Percentiles rank a stretch among this genome's conserved stretches.
Evolutionary conservation across 2,329 filamentous ascomycete species (phyloP).

Genomic region (Cercospora nicotianae): DNA sequence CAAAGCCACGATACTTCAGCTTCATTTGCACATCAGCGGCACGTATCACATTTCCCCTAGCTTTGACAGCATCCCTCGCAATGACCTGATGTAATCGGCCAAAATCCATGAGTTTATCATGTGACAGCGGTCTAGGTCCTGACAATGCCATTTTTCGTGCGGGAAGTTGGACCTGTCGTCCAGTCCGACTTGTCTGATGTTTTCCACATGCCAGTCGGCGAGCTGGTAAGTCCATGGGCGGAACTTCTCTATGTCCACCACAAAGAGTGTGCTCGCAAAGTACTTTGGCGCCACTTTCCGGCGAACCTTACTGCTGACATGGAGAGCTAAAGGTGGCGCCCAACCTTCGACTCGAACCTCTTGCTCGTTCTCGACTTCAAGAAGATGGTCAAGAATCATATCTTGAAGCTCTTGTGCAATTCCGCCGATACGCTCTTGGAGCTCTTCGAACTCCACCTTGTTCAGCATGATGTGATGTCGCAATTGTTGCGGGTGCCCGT

Average conservation of each 20-base stretch:
- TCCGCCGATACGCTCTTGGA: neutral
- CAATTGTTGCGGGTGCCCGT: too few relatives aligned
- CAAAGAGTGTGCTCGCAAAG: neutral
- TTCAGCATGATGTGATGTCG: neutral
- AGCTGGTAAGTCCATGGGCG: neutral
- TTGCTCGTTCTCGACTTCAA: neutral
- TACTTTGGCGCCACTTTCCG: neutral
- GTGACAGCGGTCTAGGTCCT: too few relatives aligned
- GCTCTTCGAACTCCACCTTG: neutral
- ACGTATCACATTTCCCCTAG: too few relatives aligned
- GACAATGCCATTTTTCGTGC: too few relatives aligned
- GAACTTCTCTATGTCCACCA: too few relatives aligned
- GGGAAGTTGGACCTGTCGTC: neutral
- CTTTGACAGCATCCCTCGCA: too few relatives aligned
- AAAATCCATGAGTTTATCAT: too few relatives aligned
- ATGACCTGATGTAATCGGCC: too few relatives aligned
- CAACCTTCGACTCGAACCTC: neutral
- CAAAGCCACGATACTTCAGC: neutral
- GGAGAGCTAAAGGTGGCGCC: neutral
- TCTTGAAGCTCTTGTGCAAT: neutral
- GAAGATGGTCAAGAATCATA: neutral
- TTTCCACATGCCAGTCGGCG: neutral
- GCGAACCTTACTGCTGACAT: neutral
- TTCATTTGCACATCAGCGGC: neutral
- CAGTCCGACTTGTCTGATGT: neutral